phyloP scores from a whole-genome alignment of 257 asterid species.

The Solanum sejunctum region DNA sequence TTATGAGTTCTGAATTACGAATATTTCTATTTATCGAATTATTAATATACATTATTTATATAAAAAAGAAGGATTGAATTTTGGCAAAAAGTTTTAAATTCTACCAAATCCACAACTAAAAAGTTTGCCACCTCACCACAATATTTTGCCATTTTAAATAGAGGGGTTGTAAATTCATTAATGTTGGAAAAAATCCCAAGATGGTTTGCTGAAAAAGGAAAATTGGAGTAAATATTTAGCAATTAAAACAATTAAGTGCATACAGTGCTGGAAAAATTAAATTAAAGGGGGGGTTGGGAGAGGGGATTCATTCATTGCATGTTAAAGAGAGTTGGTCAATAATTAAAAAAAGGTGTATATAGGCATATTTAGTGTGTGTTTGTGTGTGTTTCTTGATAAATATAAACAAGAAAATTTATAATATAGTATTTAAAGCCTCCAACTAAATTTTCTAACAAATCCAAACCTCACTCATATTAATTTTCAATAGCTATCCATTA shows the following conservation, averaged over 20 bases:
- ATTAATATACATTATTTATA: background rate
- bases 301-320: background rate
- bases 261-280: background rate
- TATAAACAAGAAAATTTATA: background rate
- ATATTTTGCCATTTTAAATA: slow-evolving; percentile 1
- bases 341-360: background rate
- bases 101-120: background rate
- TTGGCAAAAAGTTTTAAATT: background rate
- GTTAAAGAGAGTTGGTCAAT: background rate
- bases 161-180: slow-evolving; percentile 7
- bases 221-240: slow-evolving; percentile 6
- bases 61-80: background rate
- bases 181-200: slow-evolving; percentile 10
- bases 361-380: background rate
- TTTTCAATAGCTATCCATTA: slow-evolving; percentile 5
- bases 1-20: background rate
- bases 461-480: slow-evolving; percentile 1
- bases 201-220: slow-evolving; percentile 8
- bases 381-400: background rate
- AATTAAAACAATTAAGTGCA: background rate
- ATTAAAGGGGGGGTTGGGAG: background rate
- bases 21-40: background rate
- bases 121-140: background rate
- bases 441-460: slow-evolving; percentile 10
- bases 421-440: background rate